Conservation (phyloP, 345 rosid species). For the Balakata baccata region DNA sequence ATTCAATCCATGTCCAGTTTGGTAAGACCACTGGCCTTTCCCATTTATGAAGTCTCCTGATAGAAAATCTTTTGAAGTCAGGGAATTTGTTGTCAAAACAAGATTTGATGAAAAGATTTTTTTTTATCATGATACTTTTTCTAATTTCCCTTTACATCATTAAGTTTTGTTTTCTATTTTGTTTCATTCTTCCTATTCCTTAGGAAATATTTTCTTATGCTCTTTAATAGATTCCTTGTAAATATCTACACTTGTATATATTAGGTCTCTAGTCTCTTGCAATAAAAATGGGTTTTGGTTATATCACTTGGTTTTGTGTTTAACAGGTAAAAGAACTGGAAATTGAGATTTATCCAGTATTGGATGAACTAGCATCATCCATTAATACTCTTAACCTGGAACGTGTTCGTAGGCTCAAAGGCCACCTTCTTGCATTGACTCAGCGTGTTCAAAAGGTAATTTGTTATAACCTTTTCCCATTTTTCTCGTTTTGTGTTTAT, state of each 20-base stretch:
- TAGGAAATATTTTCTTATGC: no score
- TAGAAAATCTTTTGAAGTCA: constrained; percentile 4
- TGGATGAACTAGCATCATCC: constrained; percentile 83
- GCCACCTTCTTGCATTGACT: constrained; percentile 81
- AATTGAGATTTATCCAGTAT: constrained; percentile 78
- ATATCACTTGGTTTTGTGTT: constrained; percentile 6
- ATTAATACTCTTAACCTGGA: constrained; percentile 84
- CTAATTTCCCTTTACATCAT: no score
- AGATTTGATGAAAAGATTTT: not conserved
- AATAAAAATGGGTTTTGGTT: no score
- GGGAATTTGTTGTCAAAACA: not conserved
- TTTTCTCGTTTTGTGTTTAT: constrained; percentile 4
- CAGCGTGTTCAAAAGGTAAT: constrained; percentile 94
- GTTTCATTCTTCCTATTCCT: no score
- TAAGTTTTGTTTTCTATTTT: no score
- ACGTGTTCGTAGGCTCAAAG: constrained; percentile 84
- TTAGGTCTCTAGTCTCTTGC: no score
- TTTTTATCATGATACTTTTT: no score
- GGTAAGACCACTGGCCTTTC: not conserved
- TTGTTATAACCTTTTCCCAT: not conserved
- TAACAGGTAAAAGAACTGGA: constrained; percentile 80
- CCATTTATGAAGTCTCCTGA: not conserved
- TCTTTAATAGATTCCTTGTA: no score
- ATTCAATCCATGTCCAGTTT: constrained; percentile 6
- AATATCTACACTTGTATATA: no score